Conservation (phyloP, 352 stramenopile species). For the Phytophthora colocasiae region DNA sequence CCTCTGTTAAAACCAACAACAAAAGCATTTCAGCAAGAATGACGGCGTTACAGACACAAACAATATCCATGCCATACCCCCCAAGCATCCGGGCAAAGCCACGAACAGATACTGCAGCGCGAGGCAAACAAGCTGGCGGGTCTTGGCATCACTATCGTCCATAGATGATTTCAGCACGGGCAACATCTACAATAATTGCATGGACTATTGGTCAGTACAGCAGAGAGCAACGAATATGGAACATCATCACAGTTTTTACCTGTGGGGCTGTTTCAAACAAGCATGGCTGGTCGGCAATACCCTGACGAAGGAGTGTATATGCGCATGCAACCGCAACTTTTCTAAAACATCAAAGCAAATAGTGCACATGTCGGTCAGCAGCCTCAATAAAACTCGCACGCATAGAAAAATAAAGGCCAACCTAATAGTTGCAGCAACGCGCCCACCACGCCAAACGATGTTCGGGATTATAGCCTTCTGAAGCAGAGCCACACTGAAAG, state of each 20-base stretch:
- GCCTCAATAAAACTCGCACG: neutral
- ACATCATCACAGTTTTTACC: constrained; percentile 34
- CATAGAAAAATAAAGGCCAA: constrained; percentile 19
- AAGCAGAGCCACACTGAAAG: constrained; percentile 65
- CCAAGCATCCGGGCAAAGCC: constrained; percentile 75
- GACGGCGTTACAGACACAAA: neutral
- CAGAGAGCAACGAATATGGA: neutral
- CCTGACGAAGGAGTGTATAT: constrained; percentile 86
- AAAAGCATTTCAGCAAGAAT: constrained; percentile 11
- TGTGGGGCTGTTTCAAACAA: constrained; percentile 87
- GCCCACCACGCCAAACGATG: constrained; percentile 89
- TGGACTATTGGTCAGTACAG: constrained; percentile 6
- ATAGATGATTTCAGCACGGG: constrained; percentile 90
- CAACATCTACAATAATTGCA: constrained; percentile 64
- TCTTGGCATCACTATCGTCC: constrained; percentile 90
- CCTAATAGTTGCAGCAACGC: constrained; percentile 88
- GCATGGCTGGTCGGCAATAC: constrained; percentile 72
- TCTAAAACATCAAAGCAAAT: constrained; percentile 35
- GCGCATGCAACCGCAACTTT: constrained; percentile 90
- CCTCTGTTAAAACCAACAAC: constrained; percentile 55
- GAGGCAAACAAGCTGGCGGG: constrained; percentile 88
- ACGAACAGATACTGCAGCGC: constrained; percentile 89
- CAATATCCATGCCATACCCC: constrained; percentile 43
- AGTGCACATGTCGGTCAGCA: constrained; percentile 15
- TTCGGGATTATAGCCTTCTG: constrained; percentile 89